Evolutionary conservation across 2,329 filamentous ascomycete species (phyloP).

Genomic region (Exophiala bonariae): DNA sequence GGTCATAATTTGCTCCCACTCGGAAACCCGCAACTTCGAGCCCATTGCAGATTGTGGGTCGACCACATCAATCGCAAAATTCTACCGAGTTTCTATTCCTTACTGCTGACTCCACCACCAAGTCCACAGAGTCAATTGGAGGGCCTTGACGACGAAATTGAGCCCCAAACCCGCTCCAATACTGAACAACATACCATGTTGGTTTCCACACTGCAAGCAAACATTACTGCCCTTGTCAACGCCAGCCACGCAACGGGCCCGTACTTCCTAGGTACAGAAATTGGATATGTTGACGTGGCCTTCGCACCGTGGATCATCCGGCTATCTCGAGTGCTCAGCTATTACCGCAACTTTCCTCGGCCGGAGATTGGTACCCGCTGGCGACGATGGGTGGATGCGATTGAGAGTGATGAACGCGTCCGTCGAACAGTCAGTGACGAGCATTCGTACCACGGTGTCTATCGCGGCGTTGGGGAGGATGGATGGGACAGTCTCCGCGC

Average conservation of each 20-base stretch:
- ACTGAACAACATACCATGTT: conserved; percentile 23
- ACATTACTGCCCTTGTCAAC: conserved; percentile 63
- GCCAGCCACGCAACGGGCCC: conserved; percentile 62
- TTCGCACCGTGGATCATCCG: conserved; percentile 74
- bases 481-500: conserved; percentile 17
- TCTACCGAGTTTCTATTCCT: conserved; percentile 72
- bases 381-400: conserved; percentile 68
- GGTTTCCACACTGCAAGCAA: conserved; percentile 51
- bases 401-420: conserved; percentile 65
- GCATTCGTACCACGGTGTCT: conserved; percentile 53
- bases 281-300: conserved; percentile 71
- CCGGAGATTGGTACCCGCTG: conserved; percentile 64
- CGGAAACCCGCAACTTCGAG: conserved; percentile 64
- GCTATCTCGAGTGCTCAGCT: conserved; percentile 64
- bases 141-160: conserved; percentile 4
- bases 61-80: conserved; percentile 79
- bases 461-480: conserved; percentile 26
- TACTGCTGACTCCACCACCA: conserved; percentile 50
- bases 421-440: conserved; percentile 67
- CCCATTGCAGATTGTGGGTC: conserved; percentile 75
- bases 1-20: conserved; percentile 63
- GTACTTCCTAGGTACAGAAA: conserved; percentile 62
- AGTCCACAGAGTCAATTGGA: conserved; percentile 4
- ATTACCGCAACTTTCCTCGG: conserved; percentile 66
- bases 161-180: conserved; percentile 8